Base-by-base conservation (phyloP, 1,139 yeast species). In the Hansenula sp. region DNA sequence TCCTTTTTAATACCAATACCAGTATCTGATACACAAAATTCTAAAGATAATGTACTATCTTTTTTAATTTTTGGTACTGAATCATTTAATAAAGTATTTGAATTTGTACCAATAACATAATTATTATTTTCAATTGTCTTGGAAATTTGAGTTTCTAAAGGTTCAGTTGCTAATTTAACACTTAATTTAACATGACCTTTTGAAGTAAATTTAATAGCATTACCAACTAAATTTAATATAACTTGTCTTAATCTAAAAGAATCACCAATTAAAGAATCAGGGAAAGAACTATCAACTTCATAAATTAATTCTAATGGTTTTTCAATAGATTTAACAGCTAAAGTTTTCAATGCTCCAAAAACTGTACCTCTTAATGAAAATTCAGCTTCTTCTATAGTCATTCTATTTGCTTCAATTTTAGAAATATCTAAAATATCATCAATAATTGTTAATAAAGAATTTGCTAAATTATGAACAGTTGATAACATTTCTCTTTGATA, bases 381-480 rank as follows among this genome's bases (percentile, higher is more conserved):
- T 46, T 89, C 95, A 48, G 87, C 86, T 60, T 85, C 88, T 59
- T 87, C 96, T 44, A 87, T 87, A 0, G 95, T 86, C 95, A 87
- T 87, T 62, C 95, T 73, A 62, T 87, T 87, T 27, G 95, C 95
- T 65, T 87, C 96, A 65, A 87, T 86, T 73, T 87, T 87, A 42
- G 95, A 86, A 55, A 87, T 87, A 77, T 87, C 96, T 54, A 87
- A 73, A 55, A 87, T 87, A 61, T 87, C 96, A 60, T 87, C 95
- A 55, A 87, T 87, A 52, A 87, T 87, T 0, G 95, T 87, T 56
- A 87, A 73, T 51, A 87, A 69, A 1, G 95, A 84, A 55, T 85
- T 87, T 27, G 95, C 95, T 51, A 87, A 71, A 56, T 85, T 86
- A 64, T 86, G 94, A 21, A 87, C 95, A 59, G 87, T 87, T 12